Base-by-base conservation (phyloP, 2,329 filamentous ascomycete genomes). In the Helotiales sp. region DNA sequence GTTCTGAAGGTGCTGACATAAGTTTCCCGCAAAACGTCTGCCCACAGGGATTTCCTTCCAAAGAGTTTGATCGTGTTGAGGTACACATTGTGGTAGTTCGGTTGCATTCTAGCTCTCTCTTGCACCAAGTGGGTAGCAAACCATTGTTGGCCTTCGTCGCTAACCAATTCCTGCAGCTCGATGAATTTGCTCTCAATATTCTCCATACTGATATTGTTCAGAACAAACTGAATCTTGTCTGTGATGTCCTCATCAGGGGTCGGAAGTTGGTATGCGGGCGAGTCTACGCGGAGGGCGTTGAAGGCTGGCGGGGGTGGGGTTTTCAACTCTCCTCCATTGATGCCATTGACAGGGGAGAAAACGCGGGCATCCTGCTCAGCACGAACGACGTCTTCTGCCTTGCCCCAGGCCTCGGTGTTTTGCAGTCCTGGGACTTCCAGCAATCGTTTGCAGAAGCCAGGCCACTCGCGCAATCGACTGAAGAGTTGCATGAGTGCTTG, bases 111-210 rank as follows among this genome's bases (percentile, higher is more conserved):
- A 34, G 95, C 96, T 54, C 96, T 93, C 77, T 97, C 93, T 76
- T 97, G 95, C 2, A 99, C 96, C 10, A 99, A 84, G 76, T 98
- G 97, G 57, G 89, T 90, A 6, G 96, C 96, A 76, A 99, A 99
- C 96, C 96, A 99, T 76, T 96, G 93, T 75, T 96, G 92, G 77
- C 97, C 91, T 72, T 90, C 89, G 62, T 91, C 87, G 60, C 93
- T 89, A 57, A 99, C 82, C 52, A 92, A 88, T 45, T 93, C 89
- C 59, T 88, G 89, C 43, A 99, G 86, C 72, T 97, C 93, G 62
- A 86, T 85, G 75, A 95, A 90, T 80, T 97, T 97, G 47, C 90
- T 86, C 61, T 92, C 89, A 20, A 99, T 83, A 52, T 97, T 98
- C 49, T 91, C 89, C 73, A 96, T 91, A 0, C 96, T 98, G 61